phyloP scores from a whole-genome alignment of 352 stramenopile genomes.

The Plasmopara viticola region DNA sequence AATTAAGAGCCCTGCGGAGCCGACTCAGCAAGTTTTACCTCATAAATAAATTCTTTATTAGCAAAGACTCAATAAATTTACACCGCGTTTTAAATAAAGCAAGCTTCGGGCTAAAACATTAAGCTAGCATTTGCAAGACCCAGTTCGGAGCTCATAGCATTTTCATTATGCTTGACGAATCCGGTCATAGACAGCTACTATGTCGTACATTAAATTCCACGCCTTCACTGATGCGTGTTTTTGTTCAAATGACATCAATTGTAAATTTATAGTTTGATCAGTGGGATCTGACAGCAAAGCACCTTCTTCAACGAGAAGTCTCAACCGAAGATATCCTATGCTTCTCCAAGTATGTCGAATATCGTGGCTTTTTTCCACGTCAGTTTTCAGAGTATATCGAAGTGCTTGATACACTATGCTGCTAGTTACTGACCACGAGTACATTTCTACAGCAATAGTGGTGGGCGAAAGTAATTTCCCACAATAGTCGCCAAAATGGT shows the following conservation, averaged over 20 bases:
- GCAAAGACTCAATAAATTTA: too few relatives aligned
- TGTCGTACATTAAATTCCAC: too few relatives aligned
- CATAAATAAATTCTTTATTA: too few relatives aligned
- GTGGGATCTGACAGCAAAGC: constrained; percentile 5
- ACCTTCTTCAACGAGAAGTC: constrained; percentile 16
- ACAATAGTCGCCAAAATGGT: constrained; percentile 48
- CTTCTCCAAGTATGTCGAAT: background rate
- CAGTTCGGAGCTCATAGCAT: too few relatives aligned
- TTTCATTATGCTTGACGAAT: constrained; percentile 5
- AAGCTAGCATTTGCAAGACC: too few relatives aligned
- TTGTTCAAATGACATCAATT: constrained; percentile 8
- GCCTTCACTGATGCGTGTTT: constrained; percentile 14
- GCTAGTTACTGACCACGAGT: constrained; percentile 14
- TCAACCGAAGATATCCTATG: constrained; percentile 7
- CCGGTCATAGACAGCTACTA: constrained; percentile 17
- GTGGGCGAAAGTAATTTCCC: constrained; percentile 24
- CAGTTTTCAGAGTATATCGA: constrained; percentile 22
- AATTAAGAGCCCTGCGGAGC: too few relatives aligned
- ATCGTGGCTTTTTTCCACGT: constrained; percentile 3
- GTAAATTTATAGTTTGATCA: constrained; percentile 5
- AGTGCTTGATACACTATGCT: constrained; percentile 5
- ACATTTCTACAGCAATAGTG: constrained; percentile 35
- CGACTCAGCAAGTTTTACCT: too few relatives aligned
- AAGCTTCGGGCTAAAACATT: too few relatives aligned
- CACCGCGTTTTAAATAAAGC: too few relatives aligned